phyloP scores from a whole-genome alignment of 768 basidiomycete species.

The Boletus patriciae region DNA sequence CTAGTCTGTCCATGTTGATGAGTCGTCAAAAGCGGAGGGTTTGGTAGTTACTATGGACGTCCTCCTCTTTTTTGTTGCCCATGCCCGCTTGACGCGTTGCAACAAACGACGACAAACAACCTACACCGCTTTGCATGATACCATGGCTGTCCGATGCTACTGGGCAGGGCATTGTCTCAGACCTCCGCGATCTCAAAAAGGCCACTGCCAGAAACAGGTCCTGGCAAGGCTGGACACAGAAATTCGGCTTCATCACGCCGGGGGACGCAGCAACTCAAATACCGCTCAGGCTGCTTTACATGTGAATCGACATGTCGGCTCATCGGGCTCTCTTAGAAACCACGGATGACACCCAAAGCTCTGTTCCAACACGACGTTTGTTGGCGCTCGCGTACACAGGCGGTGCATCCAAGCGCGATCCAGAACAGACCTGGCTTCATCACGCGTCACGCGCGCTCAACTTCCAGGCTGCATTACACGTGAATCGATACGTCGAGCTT shows the following conservation, averaged over 20 bases:
- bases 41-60: neutral
- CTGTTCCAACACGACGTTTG: too few species aligned
- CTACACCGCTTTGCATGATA: constrained; percentile 1
- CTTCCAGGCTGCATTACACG: neutral
- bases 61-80: constrained; percentile 1
- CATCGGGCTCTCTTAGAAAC: neutral
- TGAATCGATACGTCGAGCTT: neutral
- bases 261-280: too few species aligned
- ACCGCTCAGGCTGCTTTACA: neutral
- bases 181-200: too few species aligned
- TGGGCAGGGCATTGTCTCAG: too few species aligned
- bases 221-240: neutral
- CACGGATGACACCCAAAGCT: too few species aligned
- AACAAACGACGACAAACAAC: constrained; percentile 23
- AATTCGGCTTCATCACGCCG: neutral
- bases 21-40: constrained; percentile 56
- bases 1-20: constrained; percentile 74
- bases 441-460: too few species aligned
- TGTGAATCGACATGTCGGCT: neutral
- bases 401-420: too few species aligned
- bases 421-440: too few species aligned
- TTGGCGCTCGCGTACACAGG: too few species aligned
- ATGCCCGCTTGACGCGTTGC: neutral
- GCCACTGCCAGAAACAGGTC: neutral
- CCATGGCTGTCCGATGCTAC: too few species aligned